A percentile compares a stretch with the other conserved stretches of the same genome.
These are phyloP conservation scores for Coemansia sp. DNA, from an alignment of 192 early-diverging fungal species.

Conservation along the genomic window DNA sequence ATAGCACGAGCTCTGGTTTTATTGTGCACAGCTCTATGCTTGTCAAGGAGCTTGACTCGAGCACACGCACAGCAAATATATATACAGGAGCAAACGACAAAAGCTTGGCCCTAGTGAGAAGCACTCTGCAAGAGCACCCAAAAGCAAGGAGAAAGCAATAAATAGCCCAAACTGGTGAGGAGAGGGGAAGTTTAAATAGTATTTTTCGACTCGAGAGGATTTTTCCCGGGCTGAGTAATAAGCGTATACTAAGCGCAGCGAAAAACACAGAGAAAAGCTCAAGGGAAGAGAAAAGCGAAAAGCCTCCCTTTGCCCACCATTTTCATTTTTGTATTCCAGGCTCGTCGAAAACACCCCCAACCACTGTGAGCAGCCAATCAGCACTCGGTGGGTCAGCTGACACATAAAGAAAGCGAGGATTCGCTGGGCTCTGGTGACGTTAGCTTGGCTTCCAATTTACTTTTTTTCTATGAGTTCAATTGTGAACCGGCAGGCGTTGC, in stretches of 20 bases:
- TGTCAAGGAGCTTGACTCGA: no score
- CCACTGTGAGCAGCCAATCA: not conserved
- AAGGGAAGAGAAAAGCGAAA: slow-evolving; percentile 28
- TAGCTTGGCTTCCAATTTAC: not conserved
- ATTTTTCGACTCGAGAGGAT: not conserved
- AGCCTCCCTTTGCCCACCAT: not conserved
- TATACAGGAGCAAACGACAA: no score
- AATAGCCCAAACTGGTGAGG: no score
- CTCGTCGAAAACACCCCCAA: not conserved
- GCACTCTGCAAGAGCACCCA: no score
- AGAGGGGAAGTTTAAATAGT: no score
- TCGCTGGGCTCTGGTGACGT: not conserved
- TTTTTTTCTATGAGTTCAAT: not conserved
- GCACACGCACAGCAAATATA: no score
- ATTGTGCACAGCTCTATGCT: no score
- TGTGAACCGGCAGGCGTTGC: slow-evolving; percentile 3
- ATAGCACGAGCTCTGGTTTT: no score
- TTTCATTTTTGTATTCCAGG: not conserved
- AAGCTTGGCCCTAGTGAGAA: no score
- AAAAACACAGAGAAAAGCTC: slow-evolving; percentile 38
- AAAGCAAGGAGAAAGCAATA: no score
- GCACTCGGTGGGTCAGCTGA: not conserved
- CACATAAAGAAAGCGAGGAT: not conserved
- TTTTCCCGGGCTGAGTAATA: slow-evolving; percentile 30
- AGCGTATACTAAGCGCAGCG: slow-evolving; percentile 24